Base-by-base conservation (phyloP, 352 stramenopile genomes). In the Aphanomyces euteiches region DNA sequence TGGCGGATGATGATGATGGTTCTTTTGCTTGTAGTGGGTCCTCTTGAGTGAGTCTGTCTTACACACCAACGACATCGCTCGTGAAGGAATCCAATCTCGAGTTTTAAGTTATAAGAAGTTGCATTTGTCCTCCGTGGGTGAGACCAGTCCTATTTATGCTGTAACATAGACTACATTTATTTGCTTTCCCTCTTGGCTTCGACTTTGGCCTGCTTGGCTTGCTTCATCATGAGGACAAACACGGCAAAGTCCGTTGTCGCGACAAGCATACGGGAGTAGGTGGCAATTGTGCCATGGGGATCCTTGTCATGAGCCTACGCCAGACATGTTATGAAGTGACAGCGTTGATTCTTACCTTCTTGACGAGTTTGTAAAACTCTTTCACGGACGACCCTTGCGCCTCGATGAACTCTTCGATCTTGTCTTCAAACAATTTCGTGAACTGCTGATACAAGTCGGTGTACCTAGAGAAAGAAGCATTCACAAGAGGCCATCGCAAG, bases 201-300 rank as follows among this genome's bases (percentile, higher is more conserved):
- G 38, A 12, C 28, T 15, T 66, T 38, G 58, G 58, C 39, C 38
- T 92, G 80, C 69, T 90, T 92, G 5, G 82, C 90, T 72, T 92
- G 84, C 43, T 85, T 84, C 84, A 92, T 92, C 84, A 92, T 92
- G 58, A 90, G 47, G 37, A 92, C 84, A 58, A 90, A 92, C 40
- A 92, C 84, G 58, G 90, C 82, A 69, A 92, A 90, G 74, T 92
- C 84, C 12, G 80, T 82, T 8, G 84, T 92, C 12, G 84, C 84
- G 8, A 90, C 81, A 15, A 92, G 78, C 70, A 92, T 92, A 74
- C 90, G 79, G 3, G 84, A 87, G 78, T 83, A 90, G 1, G 90
- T 72, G 19, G 87, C 82, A 15, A 84, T 80, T 37, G 80, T 87
- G 5, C 80, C 86, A 72, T 90, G 73, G 19, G 78, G 81, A 53